These are phyloP conservation scores for Pseudogymnoascus sp. DNA, from an alignment of 2,329 filamentous ascomycete genomes.

Conservation along the genomic window DNA sequence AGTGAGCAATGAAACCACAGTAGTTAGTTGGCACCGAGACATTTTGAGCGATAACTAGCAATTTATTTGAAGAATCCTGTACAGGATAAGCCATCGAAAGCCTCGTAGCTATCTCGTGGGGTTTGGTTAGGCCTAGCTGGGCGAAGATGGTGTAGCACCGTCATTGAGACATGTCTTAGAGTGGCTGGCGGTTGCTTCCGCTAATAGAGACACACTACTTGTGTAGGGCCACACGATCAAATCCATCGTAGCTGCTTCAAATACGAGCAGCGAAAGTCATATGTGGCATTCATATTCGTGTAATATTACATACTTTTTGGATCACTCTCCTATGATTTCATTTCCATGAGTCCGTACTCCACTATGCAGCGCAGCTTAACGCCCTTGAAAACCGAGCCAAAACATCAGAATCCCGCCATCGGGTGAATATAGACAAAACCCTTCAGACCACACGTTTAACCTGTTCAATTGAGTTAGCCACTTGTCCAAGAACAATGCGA, in stretches of 20 bases:
- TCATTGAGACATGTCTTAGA: not conserved
- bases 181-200: not conserved
- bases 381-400: constrained; percentile 7
- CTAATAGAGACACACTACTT: not conserved
- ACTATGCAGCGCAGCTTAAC: constrained; percentile 12
- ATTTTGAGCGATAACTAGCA: not conserved
- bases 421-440: constrained; percentile 7
- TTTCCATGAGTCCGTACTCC: constrained; percentile 13
- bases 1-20: not conserved
- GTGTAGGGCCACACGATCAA: not conserved
- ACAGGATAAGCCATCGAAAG: not conserved
- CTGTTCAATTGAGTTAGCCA: constrained; percentile 2
- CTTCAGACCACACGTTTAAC: constrained; percentile 12
- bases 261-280: not conserved
- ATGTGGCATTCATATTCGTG: constrained; percentile 13
- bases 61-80: not conserved
- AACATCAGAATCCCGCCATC: constrained; percentile 5
- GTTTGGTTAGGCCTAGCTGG: not conserved
- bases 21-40: not conserved
- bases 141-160: not conserved
- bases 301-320: constrained; percentile 11
- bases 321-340: constrained; percentile 11
- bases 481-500: not conserved
- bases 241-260: not conserved
- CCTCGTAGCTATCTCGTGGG: not conserved